phyloP scores from a whole-genome alignment of 2,329 filamentous ascomycete species.

The Colletotrichum australisinense region DNA sequence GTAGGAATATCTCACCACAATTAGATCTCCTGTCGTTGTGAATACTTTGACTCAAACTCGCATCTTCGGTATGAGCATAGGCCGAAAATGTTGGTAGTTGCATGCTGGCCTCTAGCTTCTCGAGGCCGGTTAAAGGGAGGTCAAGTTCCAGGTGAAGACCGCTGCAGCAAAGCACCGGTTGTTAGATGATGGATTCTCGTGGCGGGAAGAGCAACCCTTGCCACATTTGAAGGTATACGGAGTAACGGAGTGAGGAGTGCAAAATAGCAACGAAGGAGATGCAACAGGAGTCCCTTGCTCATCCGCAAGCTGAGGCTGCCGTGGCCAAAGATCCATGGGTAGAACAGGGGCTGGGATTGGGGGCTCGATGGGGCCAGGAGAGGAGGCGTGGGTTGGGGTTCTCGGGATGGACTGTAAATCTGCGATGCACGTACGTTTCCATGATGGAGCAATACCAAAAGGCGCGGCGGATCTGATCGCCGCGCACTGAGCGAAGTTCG shows the following conservation, averaged over 20 bases:
- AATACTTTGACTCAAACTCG: not conserved
- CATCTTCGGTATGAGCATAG: not conserved
- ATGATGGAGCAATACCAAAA: slow-evolving; percentile 70
- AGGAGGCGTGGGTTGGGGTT: not conserved
- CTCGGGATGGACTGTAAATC: not conserved
- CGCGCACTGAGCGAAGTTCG: slow-evolving; percentile 58
- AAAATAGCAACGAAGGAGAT: not conserved
- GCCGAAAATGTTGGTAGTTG: slow-evolving; percentile 38
- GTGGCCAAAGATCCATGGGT: not conserved
- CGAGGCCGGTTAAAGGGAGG: slow-evolving; percentile 65
- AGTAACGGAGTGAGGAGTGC: not conserved
- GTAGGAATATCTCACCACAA: slow-evolving; percentile 69
- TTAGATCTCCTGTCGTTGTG: slow-evolving; percentile 60
- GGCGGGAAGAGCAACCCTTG: not conserved
- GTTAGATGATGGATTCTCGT: slow-evolving; percentile 17
- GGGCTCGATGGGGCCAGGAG: not conserved
- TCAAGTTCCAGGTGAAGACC: slow-evolving; percentile 69
- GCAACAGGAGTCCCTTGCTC: not conserved
- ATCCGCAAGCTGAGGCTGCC: not conserved
- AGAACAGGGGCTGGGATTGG: slow-evolving; percentile 14
- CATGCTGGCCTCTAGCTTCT: slow-evolving; percentile 64
- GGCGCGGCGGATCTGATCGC: slow-evolving; percentile 63
- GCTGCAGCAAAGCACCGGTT: slow-evolving; percentile 45
- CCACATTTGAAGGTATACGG: not conserved
- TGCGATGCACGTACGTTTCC: slow-evolving; percentile 55